These are phyloP conservation scores for Ormosia emarginata DNA, from an alignment of 306 rosid genomes.

Conservation along the genomic window DNA sequence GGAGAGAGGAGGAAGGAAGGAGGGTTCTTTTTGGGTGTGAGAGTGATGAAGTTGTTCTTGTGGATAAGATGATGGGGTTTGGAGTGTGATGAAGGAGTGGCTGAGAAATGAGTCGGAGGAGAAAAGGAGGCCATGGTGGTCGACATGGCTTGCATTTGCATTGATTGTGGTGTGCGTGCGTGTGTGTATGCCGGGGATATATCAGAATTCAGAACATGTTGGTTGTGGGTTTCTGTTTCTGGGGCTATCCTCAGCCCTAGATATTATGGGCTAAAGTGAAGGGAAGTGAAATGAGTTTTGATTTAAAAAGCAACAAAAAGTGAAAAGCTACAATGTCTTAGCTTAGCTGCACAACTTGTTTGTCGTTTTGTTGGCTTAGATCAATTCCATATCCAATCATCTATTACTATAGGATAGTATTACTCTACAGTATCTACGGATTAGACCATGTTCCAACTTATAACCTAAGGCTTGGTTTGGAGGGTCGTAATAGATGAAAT, in stretches of 20 bases:
- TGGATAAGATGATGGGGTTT: constrained; percentile 30
- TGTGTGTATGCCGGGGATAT: not conserved
- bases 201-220: constrained; percentile 30
- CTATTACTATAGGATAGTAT: not conserved
- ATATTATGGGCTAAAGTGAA: constrained; percentile 18
- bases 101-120: constrained; percentile 48
- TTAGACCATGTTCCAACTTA: too few species aligned
- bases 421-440: not conserved
- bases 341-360: constrained; percentile 13
- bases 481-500: too few species aligned
- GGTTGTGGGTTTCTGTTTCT: not conserved
- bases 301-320: not conserved
- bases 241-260: constrained; percentile 34
- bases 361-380: constrained; percentile 11
- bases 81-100: constrained; percentile 41
- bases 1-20: constrained; percentile 17
- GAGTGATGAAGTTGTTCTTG: constrained; percentile 24
- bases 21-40: constrained; percentile 40
- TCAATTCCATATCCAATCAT: constrained; percentile 21
- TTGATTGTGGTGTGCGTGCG: not conserved
- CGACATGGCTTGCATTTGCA: constrained; percentile 28
- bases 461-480: too few species aligned
- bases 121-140: constrained; percentile 77
- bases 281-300: not conserved
- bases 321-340: not conserved